phyloP scores from a whole-genome alignment of 352 stramenopile species.

The Phytophthora rubi region DNA sequence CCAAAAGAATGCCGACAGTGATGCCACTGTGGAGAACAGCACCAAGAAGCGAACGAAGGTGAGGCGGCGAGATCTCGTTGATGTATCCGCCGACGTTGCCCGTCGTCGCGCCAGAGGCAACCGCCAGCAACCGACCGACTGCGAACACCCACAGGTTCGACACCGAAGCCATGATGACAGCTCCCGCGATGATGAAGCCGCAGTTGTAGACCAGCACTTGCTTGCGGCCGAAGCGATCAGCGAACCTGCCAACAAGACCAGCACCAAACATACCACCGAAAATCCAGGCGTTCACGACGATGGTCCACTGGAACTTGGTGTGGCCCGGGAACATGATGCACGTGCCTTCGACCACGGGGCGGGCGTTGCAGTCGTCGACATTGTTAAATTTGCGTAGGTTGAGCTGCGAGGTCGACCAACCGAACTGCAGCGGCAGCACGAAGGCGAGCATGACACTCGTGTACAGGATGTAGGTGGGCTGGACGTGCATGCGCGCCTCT shows the following conservation, averaged over 20 bases:
- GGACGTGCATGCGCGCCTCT: conserved; percentile 5
- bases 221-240: conserved; percentile 50
- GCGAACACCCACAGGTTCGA: conserved; percentile 48
- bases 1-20: conserved; percentile 50
- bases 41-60: conserved; percentile 47
- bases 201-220: conserved; percentile 51
- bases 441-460: conserved; percentile 43
- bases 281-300: conserved; percentile 61
- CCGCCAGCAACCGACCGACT: conserved; percentile 52
- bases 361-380: conserved; percentile 35
- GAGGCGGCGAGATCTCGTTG: conserved; percentile 52
- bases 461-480: conserved; percentile 47
- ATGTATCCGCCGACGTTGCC: conserved; percentile 53
- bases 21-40: conserved; percentile 46
- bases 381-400: conserved; percentile 57
- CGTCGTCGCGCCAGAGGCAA: conserved; percentile 55
- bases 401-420: conserved; percentile 55
- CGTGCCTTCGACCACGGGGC: conserved; percentile 34
- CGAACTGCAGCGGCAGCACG: conserved; percentile 47
- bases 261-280: conserved; percentile 54
- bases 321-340: conserved; percentile 59
- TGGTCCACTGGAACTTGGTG: conserved; percentile 53
- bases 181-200: conserved; percentile 47
- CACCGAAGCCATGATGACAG: conserved; percentile 35
- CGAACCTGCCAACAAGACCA: conserved; percentile 39